Base-by-base conservation (phyloP, 208 protist species). In the Wallacemonas sp. region DNA sequence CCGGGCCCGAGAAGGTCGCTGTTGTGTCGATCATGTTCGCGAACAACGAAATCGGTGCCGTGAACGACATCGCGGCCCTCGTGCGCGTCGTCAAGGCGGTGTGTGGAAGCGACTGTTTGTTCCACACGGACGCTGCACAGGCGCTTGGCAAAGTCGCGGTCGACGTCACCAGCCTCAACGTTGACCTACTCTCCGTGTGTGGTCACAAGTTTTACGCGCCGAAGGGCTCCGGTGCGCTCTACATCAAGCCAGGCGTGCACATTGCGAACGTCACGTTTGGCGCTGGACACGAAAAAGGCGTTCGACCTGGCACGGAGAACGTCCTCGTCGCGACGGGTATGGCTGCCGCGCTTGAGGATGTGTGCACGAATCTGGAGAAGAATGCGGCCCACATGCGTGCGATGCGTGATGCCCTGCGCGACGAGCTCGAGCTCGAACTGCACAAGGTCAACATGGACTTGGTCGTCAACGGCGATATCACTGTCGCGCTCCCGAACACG, bases 191-290 rank as follows among this genome's bases (percentile, higher is more conserved):
- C 36, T 98, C 97, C 2, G 94, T 99, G 17, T 97, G 85, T 48
- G 96, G 92, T 5, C 99, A 99, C 78, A 99, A 99, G 74, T 89
- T 99, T 32, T 98, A 99, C 78, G 98, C 95, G 0, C 98, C 98
- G 21, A 99, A 99, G 55, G 95, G 95, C 41, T 65, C 83, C 1
- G 91, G 87, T 5, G 85, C 85, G 1, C 72, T 97, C 2, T 95
- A 88, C 68, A 74, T 94, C n/a, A 74, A 68, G 27, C 64, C 75
- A 9, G 88, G 81, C 12, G 78, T 92, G 30, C 17, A 29, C 17
- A 24, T 95, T 11, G 24, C 64, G n/a, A 93, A 89, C 65, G 68
- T 94, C 32, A 70, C 90, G 19, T 82, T 81, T 48, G 92, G 92
- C 33, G 92, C 89, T 2, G 86, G 86, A 24, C 92, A 97, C 62